Conservation (phyloP, 1,284 basidiomycete genomes). For the Tilletiopsis washingtonensis region DNA sequence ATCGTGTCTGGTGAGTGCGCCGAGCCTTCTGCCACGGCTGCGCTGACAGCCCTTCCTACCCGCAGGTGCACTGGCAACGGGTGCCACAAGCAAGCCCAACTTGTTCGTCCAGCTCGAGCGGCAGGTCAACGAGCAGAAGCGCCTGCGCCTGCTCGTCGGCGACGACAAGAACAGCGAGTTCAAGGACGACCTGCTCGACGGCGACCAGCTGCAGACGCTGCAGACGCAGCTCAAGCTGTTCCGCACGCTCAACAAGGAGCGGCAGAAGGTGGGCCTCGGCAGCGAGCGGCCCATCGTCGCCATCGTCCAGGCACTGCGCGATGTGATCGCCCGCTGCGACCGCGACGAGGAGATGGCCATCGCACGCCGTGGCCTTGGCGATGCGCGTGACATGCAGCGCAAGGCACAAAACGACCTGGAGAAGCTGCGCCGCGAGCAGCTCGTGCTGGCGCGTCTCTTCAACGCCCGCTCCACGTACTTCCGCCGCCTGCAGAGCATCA, state of each 20-base stretch:
- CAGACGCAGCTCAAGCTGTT: constrained; percentile 32
- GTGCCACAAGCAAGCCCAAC: constrained; percentile 25
- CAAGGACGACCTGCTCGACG: constrained; percentile 15
- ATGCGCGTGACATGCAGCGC: constrained; percentile 14
- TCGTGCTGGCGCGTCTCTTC: constrained; percentile 19
- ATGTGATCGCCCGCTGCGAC: constrained; percentile 9
- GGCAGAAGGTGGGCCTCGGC: constrained; percentile 3
- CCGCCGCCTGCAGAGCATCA: constrained; percentile 39
- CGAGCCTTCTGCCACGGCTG: too few relatives aligned
- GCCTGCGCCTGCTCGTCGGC: constrained; percentile 9
- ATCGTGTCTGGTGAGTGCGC: constrained; percentile 31
- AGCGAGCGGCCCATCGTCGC: constrained; percentile 8
- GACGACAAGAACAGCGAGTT: constrained; percentile 11
- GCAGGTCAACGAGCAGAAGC: constrained; percentile 11
- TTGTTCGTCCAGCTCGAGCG: constrained; percentile 31
- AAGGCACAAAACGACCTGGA: constrained; percentile 24
- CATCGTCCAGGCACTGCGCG: constrained; percentile 15
- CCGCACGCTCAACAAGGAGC: constrained; percentile 27
- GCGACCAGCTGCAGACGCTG: constrained; percentile 20
- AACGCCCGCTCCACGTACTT: constrained; percentile 37
- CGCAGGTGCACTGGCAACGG: too few relatives aligned
- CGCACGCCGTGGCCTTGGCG: constrained; percentile 9
- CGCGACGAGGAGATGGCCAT: constrained; percentile 16
- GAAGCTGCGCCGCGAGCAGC: constrained; percentile 16
- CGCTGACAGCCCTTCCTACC: too few relatives aligned